Evolutionary conservation across 106 monocot species (phyloP).

Genomic region (Hemerocallis citrina): DNA sequence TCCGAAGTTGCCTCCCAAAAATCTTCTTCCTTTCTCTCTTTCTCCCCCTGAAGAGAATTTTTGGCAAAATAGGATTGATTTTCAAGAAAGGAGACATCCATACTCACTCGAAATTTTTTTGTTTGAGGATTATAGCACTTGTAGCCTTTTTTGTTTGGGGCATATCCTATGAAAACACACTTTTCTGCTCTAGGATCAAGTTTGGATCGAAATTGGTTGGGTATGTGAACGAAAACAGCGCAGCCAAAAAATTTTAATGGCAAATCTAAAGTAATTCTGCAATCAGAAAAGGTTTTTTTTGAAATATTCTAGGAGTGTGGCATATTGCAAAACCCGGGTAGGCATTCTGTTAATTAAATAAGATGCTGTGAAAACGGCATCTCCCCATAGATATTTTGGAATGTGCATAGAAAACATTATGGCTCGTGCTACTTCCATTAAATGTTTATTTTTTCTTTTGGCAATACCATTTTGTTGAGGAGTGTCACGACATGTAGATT

Average conservation of each 20-base stretch:
- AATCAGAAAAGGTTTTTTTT: not conserved
- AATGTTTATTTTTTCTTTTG: constrained; percentile 6
- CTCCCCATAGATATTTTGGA: not conserved
- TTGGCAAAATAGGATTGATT: not conserved
- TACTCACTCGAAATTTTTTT: not conserved
- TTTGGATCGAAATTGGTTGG: not conserved
- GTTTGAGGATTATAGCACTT: not conserved
- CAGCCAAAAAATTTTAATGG: not conserved
- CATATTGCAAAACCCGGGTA: not conserved
- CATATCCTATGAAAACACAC: constrained; percentile 1
- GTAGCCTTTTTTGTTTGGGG: constrained; percentile 1
- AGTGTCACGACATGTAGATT: not conserved
- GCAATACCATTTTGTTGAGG: constrained; percentile 4
- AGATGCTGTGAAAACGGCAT: not conserved
- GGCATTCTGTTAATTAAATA: constrained; percentile 6
- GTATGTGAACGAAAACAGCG: not conserved
- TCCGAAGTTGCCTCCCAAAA: not conserved
- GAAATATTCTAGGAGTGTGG: not conserved
- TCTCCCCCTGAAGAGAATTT: constrained; percentile 2
- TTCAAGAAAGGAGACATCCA: not conserved
- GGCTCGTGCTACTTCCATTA: not conserved
- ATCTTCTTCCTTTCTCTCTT: not conserved
- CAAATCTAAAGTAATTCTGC: not conserved
- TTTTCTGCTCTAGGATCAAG: constrained; percentile 1
- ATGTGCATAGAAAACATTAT: constrained; percentile 2